phyloP scores from a whole-genome alignment of 768 basidiomycete genomes.

The Cystofilobasidium ferigula region DNA sequence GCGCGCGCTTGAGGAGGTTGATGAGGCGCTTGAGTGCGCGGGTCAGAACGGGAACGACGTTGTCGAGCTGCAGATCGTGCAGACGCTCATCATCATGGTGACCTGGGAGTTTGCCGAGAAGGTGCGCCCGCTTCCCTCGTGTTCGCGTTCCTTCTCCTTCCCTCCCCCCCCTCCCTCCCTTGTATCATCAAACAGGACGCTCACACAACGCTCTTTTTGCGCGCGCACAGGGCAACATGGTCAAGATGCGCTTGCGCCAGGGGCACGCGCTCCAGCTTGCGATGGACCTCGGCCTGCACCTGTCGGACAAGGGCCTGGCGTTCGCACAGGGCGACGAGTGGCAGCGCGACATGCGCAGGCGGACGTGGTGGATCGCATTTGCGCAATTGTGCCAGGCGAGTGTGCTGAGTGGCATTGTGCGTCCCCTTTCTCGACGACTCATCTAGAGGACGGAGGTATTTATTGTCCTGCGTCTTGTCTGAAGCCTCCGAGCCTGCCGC shows the following conservation, averaged over 20 bases:
- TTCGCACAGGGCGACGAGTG: slow-evolving; percentile 17
- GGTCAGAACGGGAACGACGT: slow-evolving; percentile 4
- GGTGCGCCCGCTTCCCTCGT: background rate
- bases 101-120: slow-evolving; percentile 21
- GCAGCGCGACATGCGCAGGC: slow-evolving; percentile 17
- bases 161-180: background rate
- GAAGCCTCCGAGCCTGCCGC: slow-evolving; percentile 16
- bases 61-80: slow-evolving; percentile 8
- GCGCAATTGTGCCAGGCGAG: slow-evolving; percentile 6
- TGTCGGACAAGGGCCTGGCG: background rate
- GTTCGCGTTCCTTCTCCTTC: background rate
- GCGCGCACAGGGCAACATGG: slow-evolving; percentile 1
- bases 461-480: background rate
- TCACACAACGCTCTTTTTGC: background rate
- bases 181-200: background rate
- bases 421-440: background rate
- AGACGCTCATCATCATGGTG: slow-evolving; percentile 8
- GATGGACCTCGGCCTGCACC: slow-evolving; percentile 20
- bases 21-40: slow-evolving; percentile 10
- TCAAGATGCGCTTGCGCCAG: slow-evolving; percentile 3
- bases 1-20: background rate
- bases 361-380: slow-evolving; percentile 24
- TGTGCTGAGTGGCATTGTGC: slow-evolving; percentile 9
- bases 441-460: background rate
- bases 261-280: slow-evolving; percentile 10